Evolutionary conservation across 1,284 basidiomycete genomes (phyloP), one percentile per base, ranked within the genome.

Genomic region (Cryptococcus sp.): DNA sequence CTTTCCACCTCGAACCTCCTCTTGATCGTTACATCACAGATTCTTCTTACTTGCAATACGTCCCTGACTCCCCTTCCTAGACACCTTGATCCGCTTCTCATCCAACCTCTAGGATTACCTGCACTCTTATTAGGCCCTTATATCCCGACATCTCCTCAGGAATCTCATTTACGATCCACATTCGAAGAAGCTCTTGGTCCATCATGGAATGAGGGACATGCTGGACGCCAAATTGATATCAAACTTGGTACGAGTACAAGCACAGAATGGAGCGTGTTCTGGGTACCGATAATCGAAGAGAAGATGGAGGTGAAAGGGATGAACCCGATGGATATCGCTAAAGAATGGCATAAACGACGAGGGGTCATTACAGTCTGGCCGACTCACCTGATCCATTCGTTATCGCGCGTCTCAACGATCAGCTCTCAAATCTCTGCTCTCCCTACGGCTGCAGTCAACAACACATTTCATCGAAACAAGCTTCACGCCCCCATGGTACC

Each of bases 321-420:
- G 43, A 35, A 56, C 13, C 46, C 59, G 10, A 37, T 48, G 14
- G 56, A 62, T 13, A 8, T 59, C 30, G 43, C 11, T 15, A 55
- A 57, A 11, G 38, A 45, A n/a, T 57, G 60, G 58, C 49, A 55
- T 51, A n/a, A 42, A 30, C 38, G 35, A 41, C 53, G 62, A 35
- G 72, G 72, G 11, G 60, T 74, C 3, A 35, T 74, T 3, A 70
- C 70, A 3, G 56, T 74, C 4, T 74, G 72, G 72, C 72, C 72
- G 1, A 64, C 58, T n/a, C 66, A 69, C 46, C 62, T 74, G 8
- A 56, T 57, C 43, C 34, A 48, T 11, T 30, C 49, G 30, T 37
- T 49, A 30, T 54, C 47, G 7, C 15, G 35, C 6, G 2, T 4
- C 30, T 8, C 23, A 23, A 11, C 30, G 31, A 23, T 23, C 23